phyloP scores from a whole-genome alignment of 108 stramenopile species.

The Skeletonema potamos region DNA sequence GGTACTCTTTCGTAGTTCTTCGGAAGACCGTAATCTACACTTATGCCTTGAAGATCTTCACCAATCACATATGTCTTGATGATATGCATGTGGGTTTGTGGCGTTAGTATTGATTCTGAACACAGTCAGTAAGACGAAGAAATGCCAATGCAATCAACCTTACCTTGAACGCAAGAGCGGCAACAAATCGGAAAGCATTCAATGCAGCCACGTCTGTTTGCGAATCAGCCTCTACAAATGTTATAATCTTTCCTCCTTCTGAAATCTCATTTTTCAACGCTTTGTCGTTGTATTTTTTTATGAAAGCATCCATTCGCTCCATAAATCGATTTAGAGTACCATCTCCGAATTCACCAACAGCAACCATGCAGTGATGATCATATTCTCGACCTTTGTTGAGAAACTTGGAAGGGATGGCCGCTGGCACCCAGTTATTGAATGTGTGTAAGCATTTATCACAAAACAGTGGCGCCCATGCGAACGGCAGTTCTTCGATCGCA shows the following conservation, averaged over 20 bases:
- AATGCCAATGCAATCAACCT: not conserved
- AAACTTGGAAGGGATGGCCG: constrained; percentile 54
- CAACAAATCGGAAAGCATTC: constrained; percentile 82
- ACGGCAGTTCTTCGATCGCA: constrained; percentile 58
- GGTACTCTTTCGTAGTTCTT: constrained; percentile 64
- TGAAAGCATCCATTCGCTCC: constrained; percentile 63
- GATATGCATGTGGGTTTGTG: not conserved
- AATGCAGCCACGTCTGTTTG: constrained; percentile 45
- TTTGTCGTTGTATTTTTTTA: constrained; percentile 51
- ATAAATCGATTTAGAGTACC: constrained; percentile 67
- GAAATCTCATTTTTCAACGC: constrained; percentile 29
- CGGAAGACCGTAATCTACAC: constrained; percentile 83
- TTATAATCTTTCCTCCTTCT: constrained; percentile 28
- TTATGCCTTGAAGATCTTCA: constrained; percentile 71
- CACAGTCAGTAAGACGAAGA: not conserved
- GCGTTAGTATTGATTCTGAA: not conserved
- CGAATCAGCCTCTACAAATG: constrained; percentile 30
- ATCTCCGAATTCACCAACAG: constrained; percentile 79
- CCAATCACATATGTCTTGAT: constrained; percentile 74
- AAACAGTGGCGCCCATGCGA: constrained; percentile 57
- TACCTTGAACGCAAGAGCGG: constrained; percentile 58
- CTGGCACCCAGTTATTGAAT: constrained; percentile 63
- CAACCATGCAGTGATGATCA: constrained; percentile 75
- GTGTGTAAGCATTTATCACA: constrained; percentile 62
- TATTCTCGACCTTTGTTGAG: constrained; percentile 47